Base-by-base conservation (phyloP, 345 rosid genomes). In the Dipteronia dyeriana region DNA sequence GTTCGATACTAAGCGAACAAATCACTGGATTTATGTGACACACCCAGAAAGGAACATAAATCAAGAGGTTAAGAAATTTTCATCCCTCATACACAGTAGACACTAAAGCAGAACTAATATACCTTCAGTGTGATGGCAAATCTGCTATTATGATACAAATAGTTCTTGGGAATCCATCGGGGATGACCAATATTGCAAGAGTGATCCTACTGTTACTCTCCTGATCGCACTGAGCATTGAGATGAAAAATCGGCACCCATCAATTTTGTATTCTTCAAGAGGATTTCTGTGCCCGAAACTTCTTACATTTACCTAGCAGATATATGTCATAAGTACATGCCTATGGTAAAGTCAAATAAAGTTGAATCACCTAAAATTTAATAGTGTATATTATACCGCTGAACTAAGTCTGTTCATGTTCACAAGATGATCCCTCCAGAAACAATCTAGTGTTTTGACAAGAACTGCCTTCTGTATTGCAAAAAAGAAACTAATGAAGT, bases 231-330 rank as follows among this genome's bases (percentile, higher is more conserved):
- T 91, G 39, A 95, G 90, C 98, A 95, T 95, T 56, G 97, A 93
- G 86, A 95, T 95, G 87, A 95, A 95, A 86, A 93, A 95, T 20
- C 97, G 88, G 76, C 94, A 93, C 23, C 98, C 98, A 60, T 95
- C 98, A 51, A 95, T 95, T 85, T 95, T 95, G 84, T 95, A 95
- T 80, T 95, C 98, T 87, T 95, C 98, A 4, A 93, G 98, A 82
- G 98, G 98, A 85, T 95, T 93, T 76, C 98, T 88, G 83, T 93
- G 97, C 59, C 97, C 98, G 76, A 95, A 95, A 84, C 98, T 91
- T 88, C 98, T 82, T 5, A 93, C 97, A 68, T 93, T 91, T 62
- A 95, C 97, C 98, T 95, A 83, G 75, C 29, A 84, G 57, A 74
- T 26, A 49, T 72, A 67, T 70, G 13, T 26, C 64, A 75, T 80